phyloP scores from a whole-genome alignment of 2,329 filamentous ascomycete species.

The Orbilia quercus region DNA sequence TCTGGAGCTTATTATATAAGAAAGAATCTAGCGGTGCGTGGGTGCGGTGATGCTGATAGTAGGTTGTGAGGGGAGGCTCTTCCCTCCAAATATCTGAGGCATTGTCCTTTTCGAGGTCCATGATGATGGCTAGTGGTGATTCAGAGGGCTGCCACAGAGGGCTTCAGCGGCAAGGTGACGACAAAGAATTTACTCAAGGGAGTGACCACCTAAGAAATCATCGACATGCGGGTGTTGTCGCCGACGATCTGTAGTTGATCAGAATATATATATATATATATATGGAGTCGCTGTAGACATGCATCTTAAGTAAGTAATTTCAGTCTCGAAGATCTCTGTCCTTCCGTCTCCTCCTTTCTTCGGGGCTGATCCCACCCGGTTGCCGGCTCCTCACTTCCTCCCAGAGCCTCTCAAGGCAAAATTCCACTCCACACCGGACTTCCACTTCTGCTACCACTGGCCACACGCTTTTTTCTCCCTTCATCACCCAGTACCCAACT shows the following conservation, averaged over 20 bases:
- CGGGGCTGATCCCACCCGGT: slow-evolving; percentile 52
- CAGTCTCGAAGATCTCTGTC: background rate
- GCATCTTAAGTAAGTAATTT: too few species aligned
- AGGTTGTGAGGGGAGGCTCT: too few species aligned
- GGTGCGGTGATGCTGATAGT: too few species aligned
- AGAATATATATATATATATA: background rate
- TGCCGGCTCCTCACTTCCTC: slow-evolving; percentile 74
- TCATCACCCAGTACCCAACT: slow-evolving; percentile 84
- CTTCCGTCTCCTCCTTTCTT: slow-evolving; percentile 33
- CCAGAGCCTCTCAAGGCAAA: slow-evolving; percentile 86
- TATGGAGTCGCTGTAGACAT: too few species aligned
- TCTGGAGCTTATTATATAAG: background rate
- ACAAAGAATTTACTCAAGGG: too few species aligned
- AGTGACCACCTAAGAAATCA: too few species aligned
- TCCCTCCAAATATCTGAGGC: too few species aligned
- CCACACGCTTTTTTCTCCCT: slow-evolving; percentile 90
- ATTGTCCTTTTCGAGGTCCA: too few species aligned
- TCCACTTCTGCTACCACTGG: slow-evolving; percentile 84
- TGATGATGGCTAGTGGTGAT: too few species aligned
- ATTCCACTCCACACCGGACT: slow-evolving; percentile 84
- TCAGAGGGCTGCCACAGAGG: too few species aligned
- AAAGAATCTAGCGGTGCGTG: too few species aligned
- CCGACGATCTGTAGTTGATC: background rate
- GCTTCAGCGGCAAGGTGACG: too few species aligned
- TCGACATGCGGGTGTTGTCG: slow-evolving; percentile 1